These are phyloP conservation scores for Blastosporella zonata DNA, from an alignment of 1,284 basidiomycete species.

Conservation along the genomic window DNA sequence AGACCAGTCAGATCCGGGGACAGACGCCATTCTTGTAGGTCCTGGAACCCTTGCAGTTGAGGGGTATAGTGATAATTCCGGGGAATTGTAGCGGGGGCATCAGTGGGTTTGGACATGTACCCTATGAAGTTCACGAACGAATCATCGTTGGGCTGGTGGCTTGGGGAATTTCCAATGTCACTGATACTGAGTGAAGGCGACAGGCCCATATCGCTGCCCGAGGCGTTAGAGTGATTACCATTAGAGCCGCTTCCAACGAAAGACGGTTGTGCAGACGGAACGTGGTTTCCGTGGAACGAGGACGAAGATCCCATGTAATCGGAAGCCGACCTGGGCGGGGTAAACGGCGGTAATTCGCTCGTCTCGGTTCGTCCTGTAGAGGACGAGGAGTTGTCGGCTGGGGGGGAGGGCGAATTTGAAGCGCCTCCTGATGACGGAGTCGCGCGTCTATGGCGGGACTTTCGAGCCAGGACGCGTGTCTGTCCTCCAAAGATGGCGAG, in stretches of 20 bases:
- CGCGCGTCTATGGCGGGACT: conserved; percentile 18
- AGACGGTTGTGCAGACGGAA: neutral
- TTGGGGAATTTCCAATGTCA: neutral
- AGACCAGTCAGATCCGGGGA: conserved; percentile 15
- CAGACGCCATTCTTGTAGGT: conserved; percentile 9
- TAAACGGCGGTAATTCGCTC: neutral
- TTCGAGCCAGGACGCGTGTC: conserved; percentile 34
- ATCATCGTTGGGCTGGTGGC: conserved; percentile 17
- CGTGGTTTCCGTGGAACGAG: conserved; percentile 8
- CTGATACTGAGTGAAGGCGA: neutral
- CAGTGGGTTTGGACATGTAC: conserved; percentile 13
- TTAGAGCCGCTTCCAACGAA: neutral
- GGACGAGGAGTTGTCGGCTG: conserved; percentile 5
- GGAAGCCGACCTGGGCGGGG: conserved; percentile 1
- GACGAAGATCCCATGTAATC: conserved; percentile 22
- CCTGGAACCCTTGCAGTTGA: conserved; percentile 1
- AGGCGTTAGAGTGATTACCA: neutral
- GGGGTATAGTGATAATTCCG: conserved; percentile 2
- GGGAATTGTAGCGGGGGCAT: neutral
- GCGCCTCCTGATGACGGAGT: conserved; percentile 1
- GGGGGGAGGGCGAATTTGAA: conserved; percentile 18
- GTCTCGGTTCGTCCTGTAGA: neutral
- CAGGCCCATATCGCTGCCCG: neutral
- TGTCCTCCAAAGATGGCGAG: conserved; percentile 56
- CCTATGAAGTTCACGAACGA: conserved; percentile 22